These are phyloP conservation scores for Euphorbia peplus DNA, from an alignment of 345 rosid species.

Conservation along the genomic window DNA sequence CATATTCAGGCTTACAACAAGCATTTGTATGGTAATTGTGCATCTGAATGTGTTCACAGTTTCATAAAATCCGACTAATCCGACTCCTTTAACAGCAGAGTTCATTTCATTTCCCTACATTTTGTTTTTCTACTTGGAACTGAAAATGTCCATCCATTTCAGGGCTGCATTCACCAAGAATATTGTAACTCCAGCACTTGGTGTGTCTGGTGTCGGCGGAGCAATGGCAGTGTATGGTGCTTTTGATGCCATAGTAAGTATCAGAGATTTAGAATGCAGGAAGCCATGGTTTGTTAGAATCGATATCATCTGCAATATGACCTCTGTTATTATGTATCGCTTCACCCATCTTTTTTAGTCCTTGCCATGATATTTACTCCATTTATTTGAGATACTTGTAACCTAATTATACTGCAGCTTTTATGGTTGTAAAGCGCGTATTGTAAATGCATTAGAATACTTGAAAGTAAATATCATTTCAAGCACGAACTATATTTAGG, in stretches of 20 bases:
- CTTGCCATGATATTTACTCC: neutral
- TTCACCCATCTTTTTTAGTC: neutral
- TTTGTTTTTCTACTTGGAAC: neutral
- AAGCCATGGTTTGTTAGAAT: neutral
- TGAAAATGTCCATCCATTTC: constrained; percentile 6
- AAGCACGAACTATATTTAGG: neutral
- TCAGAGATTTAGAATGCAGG: constrained; percentile 1
- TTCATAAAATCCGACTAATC: neutral
- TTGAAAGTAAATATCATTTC: constrained; percentile 1
- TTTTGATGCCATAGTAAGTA: constrained; percentile 82
- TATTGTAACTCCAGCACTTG: constrained; percentile 72
- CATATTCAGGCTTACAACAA: constrained; percentile 91
- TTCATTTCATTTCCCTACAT: constrained; percentile 2
- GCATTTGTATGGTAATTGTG: constrained; percentile 81
- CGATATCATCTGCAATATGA: neutral
- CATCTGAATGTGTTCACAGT: neutral
- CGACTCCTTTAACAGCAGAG: neutral
- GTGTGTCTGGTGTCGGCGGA: constrained; percentile 83
- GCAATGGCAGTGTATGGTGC: constrained; percentile 95
- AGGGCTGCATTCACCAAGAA: constrained; percentile 96
- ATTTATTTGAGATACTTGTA: neutral
- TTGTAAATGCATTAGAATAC: neutral
- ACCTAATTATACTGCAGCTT: neutral
- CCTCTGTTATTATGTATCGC: neutral
- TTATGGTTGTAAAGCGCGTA: neutral